phyloP scores from a whole-genome alignment of 2,329 filamentous ascomycete species.

The Trichoderma koningiopsis region DNA sequence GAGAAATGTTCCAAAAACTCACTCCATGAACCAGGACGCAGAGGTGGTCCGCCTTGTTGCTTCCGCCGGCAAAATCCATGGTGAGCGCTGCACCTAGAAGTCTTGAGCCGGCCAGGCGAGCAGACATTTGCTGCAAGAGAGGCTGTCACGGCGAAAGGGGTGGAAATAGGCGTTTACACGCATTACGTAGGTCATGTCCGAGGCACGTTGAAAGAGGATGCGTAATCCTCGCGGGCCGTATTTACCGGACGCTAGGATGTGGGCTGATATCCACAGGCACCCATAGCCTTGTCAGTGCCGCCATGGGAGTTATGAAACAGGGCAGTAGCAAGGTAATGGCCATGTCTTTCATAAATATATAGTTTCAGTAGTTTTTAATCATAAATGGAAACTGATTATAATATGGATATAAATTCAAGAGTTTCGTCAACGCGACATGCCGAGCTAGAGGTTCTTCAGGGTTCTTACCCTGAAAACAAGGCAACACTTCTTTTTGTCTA shows the following conservation, averaged over 20 bases:
- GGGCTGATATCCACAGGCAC: slow-evolving; percentile 20
- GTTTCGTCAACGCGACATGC: neutral
- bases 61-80: slow-evolving; percentile 50
- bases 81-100: slow-evolving; percentile 14
- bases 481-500: neutral
- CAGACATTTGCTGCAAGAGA: slow-evolving; percentile 14
- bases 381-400: neutral
- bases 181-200: slow-evolving; percentile 22
- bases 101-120: slow-evolving; percentile 21
- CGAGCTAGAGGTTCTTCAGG: neutral
- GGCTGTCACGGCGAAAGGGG: slow-evolving; percentile 18
- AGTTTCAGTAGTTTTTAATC: neutral
- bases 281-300: neutral
- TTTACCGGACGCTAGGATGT: slow-evolving; percentile 5
- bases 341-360: neutral
- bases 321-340: neutral
- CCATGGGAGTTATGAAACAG: neutral
- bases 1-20: slow-evolving; percentile 40
- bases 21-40: slow-evolving; percentile 78
- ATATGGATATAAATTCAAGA: neutral
- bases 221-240: slow-evolving; percentile 14
- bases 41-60: slow-evolving; percentile 65
- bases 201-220: slow-evolving; percentile 3
- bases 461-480: neutral
- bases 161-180: slow-evolving; percentile 7